Conservation (phyloP, 768 basidiomycete species). For the Tylopilus vinaceipallidus region DNA sequence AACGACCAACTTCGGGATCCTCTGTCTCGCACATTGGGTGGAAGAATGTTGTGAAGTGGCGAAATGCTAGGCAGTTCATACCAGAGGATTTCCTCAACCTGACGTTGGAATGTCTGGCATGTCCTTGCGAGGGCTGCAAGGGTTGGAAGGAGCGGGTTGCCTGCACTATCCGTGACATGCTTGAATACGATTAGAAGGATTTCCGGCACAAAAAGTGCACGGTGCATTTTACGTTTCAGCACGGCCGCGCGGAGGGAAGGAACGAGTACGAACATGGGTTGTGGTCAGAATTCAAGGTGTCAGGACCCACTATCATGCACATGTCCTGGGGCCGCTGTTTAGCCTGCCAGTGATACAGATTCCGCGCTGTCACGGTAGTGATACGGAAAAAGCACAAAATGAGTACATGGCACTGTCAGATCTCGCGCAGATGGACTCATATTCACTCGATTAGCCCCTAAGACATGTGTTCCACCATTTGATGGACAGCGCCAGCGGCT, state of each 20-base stretch:
- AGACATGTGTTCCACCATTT: background rate
- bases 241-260: background rate
- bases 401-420: too few species aligned
- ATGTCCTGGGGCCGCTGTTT: too few species aligned
- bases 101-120: conserved; percentile 19
- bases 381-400: too few species aligned
- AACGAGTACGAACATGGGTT: conserved; percentile 5
- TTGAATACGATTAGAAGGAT: conserved; percentile 24
- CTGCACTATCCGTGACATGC: conserved; percentile 14
- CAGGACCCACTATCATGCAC: background rate
- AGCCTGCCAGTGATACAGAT: too few species aligned
- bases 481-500: too few species aligned
- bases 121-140: conserved; percentile 29
- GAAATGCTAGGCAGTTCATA: conserved; percentile 8
- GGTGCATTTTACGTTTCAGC: conserved; percentile 13
- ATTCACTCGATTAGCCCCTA: background rate
- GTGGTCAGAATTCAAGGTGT: background rate
- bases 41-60: conserved; percentile 17
- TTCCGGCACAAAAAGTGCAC: conserved; percentile 19
- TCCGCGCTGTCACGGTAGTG: too few species aligned
- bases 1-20: conserved; percentile 18
- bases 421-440: background rate
- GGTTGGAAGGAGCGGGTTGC: conserved; percentile 13
- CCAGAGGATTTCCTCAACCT: conserved; percentile 27
- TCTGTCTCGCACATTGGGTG: conserved; percentile 11